Base-by-base conservation (phyloP, 805 yeast genomes). In the Priceomyces medius region DNA sequence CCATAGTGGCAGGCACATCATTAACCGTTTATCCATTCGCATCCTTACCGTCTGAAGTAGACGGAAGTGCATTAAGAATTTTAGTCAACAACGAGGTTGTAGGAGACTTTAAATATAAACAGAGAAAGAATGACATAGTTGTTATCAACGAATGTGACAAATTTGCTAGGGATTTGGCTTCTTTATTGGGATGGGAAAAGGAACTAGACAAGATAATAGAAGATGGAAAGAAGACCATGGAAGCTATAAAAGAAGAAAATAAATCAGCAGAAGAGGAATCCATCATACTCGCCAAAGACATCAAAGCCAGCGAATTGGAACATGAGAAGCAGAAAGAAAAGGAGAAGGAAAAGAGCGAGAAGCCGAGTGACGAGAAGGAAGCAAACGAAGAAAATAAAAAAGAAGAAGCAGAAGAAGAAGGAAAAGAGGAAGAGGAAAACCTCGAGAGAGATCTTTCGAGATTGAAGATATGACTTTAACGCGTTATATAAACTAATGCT, bases 21-120 rank as follows among this genome's bases (percentile, higher is more conserved):
- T 73, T 91, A 29, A 80, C 90, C 0, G 98, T 91, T 1, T 80
- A 80, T 48, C 99, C 99, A 2, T 91, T 91, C 73, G 96, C 97
- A 1, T 71, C 80, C 7, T 66, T 91, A 38, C 96, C 97, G 0
- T 62, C 76, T 2, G 89, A 85, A 52, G 77, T 83, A 0, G 51
- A 53, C 1, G 54, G 61, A 1, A 39, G 40, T 3, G 62, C 78
- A 14, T 57, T 70, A 3, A 70, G 99, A 45, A 80, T 83, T 0
- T 71, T 91, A 43, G 73, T 88, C 26, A 91, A 91, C 57, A 73
- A 75, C 40, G 96, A 87, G 44, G 53, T 63, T 0, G 97, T 87
- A 10, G 98, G 98, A 3, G 84, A 80, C 49, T 85, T 85, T 53
- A 51, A 66, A 12, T 66, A 73, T 14, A 44, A 48, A 10, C 55